These are phyloP conservation scores for Solanum gracilifrons DNA, from an alignment of 257 asterid species.

Conservation along the genomic window DNA sequence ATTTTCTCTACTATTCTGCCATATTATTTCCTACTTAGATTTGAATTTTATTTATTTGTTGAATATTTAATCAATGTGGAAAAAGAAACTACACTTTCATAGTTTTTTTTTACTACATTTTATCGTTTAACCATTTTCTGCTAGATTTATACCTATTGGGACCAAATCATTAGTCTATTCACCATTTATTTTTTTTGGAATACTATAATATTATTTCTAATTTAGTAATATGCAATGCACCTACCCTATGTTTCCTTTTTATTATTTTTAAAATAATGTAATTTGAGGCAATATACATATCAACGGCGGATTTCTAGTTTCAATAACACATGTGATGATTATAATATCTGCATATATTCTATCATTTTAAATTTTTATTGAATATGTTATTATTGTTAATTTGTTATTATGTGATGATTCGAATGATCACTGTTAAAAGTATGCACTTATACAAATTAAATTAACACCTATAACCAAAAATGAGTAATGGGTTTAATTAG, in stretches of 20 bases:
- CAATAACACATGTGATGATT: neutral
- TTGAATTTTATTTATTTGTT: neutral
- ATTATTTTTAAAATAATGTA: neutral
- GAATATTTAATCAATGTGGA: neutral
- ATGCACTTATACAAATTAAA: neutral
- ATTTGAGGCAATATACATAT: neutral
- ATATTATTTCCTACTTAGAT: slow-evolving; percentile 4
- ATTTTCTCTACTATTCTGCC: slow-evolving; percentile 39
- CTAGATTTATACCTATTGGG: no score
- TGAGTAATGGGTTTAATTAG: neutral
- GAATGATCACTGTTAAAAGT: neutral
- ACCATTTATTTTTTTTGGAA: neutral
- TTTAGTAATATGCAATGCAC: neutral
- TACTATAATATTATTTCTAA: neutral
- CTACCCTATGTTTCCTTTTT: neutral
- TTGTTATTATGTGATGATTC: neutral
- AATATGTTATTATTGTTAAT: neutral
- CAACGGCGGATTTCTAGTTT: neutral
- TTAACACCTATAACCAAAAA: neutral
- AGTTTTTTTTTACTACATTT: no score
- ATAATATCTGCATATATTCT: neutral
- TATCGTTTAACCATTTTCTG: no score
- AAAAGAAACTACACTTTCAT: neutral
- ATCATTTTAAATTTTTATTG: no score
- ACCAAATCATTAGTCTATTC: neutral